These are phyloP conservation scores for Immersiporthe knoxdaviesiana DNA, from an alignment of 2,329 filamentous ascomycete genomes.

Conservation along the genomic window DNA sequence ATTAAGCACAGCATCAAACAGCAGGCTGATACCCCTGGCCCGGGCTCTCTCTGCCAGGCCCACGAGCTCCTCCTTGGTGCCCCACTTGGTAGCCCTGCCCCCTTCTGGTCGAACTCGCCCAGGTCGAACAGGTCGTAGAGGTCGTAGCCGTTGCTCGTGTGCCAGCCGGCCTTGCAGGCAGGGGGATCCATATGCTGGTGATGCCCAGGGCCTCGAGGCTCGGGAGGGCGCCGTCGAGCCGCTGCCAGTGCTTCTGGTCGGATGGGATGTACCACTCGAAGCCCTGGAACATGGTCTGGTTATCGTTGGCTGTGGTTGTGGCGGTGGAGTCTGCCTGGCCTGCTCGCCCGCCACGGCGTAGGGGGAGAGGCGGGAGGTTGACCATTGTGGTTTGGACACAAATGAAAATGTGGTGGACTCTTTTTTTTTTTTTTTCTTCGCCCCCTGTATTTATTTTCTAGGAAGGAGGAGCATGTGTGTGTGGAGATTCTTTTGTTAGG, in stretches of 20 bases:
- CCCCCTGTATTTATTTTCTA: background rate
- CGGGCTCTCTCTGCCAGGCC: constrained; percentile 55
- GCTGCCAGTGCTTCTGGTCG: constrained; percentile 63
- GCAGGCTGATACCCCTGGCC: constrained; percentile 57
- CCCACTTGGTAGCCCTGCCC: constrained; percentile 67
- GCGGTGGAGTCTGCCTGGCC: background rate
- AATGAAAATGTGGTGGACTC: background rate
- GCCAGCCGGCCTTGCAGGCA: constrained; percentile 67
- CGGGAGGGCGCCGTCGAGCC: constrained; percentile 56
- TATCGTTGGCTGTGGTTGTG: constrained; percentile 33
- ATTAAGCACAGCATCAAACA: constrained; percentile 74
- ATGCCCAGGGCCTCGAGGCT: constrained; percentile 63
- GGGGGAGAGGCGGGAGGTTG: background rate
- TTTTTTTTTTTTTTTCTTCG: background rate
- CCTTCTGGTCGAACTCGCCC: constrained; percentile 75
- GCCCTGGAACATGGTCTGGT: constrained; percentile 64
- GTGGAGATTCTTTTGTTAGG: too few species aligned
- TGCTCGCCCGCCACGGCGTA: background rate
- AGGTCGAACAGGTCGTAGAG: constrained; percentile 70
- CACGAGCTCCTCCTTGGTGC: constrained; percentile 62
- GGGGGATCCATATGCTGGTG: constrained; percentile 71
- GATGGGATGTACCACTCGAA: constrained; percentile 75
- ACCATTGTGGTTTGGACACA: background rate
- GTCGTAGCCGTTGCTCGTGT: constrained; percentile 68
- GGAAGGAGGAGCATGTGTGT: too few species aligned